Evolutionary conservation across 129 eudicot species (phyloP).

Genomic region (Apium graveolens): DNA sequence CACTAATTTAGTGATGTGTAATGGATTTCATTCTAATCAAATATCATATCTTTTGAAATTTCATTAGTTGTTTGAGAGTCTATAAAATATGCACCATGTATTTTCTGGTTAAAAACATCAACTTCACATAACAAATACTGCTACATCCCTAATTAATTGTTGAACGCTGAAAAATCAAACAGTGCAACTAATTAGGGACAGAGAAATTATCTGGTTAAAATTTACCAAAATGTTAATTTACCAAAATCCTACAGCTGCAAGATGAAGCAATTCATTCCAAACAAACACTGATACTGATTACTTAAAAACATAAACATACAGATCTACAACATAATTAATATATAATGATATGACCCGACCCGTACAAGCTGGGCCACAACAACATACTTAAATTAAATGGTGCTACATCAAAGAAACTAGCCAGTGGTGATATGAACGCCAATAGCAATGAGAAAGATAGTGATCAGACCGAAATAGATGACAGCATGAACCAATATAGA

Average conservation of each 20-base stretch:
- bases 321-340: not conserved
- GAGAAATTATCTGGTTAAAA: too few relatives aligned
- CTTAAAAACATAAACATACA: not conserved
- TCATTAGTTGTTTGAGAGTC: too few relatives aligned
- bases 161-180: too few relatives aligned
- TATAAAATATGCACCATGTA: too few relatives aligned
- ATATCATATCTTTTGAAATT: too few relatives aligned
- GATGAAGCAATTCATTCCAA: not conserved
- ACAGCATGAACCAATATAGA: not conserved
- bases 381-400: not conserved
- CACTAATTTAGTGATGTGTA: too few relatives aligned
- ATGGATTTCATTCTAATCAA: too few relatives aligned
- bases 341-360: not conserved
- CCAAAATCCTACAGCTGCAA: not conserved
- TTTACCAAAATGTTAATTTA: too few relatives aligned
- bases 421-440: conserved; percentile 11
- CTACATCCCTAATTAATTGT: too few relatives aligned
- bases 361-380: not conserved
- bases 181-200: too few relatives aligned
- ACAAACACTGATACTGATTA: not conserved
- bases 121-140: too few relatives aligned
- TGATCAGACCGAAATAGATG: conserved; percentile 20
- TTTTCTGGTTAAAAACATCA: too few relatives aligned
- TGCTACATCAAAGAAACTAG: not conserved
- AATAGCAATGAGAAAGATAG: conserved; percentile 12